A percentile compares a stretch with the other conserved stretches of the same genome.
Evolutionary conservation across 352 stramenopile genomes (phyloP).

Genomic region (Aphanomyces cochlioides): DNA sequence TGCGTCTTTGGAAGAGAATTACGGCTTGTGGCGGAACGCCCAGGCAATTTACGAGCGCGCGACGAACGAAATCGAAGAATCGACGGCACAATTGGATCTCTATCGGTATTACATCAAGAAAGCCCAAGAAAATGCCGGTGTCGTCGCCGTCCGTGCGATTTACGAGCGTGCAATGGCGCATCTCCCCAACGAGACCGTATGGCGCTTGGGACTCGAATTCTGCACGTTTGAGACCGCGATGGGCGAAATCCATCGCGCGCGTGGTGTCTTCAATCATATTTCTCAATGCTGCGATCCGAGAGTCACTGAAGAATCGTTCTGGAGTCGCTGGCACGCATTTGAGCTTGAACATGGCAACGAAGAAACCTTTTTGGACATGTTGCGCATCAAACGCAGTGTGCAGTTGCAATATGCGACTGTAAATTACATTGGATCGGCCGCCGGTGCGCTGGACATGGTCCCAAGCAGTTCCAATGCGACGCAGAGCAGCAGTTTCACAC

Average conservation of each 20-base stretch:
- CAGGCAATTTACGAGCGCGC: slow-evolving; percentile 95
- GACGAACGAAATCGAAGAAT: slow-evolving; percentile 75
- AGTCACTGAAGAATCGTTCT: slow-evolving; percentile 92
- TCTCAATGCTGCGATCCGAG: slow-evolving; percentile 97
- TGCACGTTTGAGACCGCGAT: slow-evolving; percentile 95
- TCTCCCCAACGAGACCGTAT: slow-evolving; percentile 88
- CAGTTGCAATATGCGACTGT: slow-evolving; percentile 94
- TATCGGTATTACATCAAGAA: slow-evolving; percentile 94
- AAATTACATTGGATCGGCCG: slow-evolving; percentile 93
- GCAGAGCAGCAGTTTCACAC: slow-evolving; percentile 33
- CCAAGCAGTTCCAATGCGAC: slow-evolving; percentile 42
- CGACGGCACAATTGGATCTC: slow-evolving; percentile 87
- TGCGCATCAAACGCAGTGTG: slow-evolving; percentile 96
- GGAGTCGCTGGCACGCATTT: slow-evolving; percentile 95
- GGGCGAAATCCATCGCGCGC: slow-evolving; percentile 95
- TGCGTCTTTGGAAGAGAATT: slow-evolving; percentile 95
- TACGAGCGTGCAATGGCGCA: slow-evolving; percentile 95
- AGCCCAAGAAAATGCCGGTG: slow-evolving; percentile 94
- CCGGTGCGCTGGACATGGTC: slow-evolving; percentile 54
- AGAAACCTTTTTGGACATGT: slow-evolving; percentile 99
- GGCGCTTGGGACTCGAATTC: slow-evolving; percentile 95
- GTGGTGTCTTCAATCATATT: slow-evolving; percentile 93
- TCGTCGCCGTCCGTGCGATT: slow-evolving; percentile 94
- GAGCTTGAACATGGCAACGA: slow-evolving; percentile 95
- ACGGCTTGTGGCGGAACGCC: slow-evolving; percentile 94